Evolutionary conservation across 2,329 filamentous ascomycete genomes (phyloP).

Genomic region (Talaromyces rugulosus): DNA sequence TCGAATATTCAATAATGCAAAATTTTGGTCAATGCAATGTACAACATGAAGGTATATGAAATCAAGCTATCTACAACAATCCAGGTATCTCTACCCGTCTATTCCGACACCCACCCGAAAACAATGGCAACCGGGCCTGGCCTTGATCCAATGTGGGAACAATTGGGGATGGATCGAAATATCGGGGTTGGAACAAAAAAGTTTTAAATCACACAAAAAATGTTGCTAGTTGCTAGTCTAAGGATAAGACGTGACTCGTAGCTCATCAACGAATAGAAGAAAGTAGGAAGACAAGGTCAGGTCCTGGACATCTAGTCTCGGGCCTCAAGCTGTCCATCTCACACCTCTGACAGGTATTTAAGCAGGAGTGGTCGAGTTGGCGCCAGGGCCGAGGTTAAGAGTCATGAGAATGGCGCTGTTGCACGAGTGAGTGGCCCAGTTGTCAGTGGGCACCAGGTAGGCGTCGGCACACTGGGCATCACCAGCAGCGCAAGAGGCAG

Average conservation of each 20-base stretch:
- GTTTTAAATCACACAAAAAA: not conserved
- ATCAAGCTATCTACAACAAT: not conserved
- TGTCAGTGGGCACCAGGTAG: constrained; percentile 37
- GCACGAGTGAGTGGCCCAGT: constrained; percentile 40
- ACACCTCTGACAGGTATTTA: not conserved
- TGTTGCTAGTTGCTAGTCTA: constrained; percentile 4
- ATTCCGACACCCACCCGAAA: not conserved
- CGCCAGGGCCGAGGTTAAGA: constrained; percentile 27
- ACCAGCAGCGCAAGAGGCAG: constrained; percentile 32
- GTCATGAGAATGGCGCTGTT: constrained; percentile 29
- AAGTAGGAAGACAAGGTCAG: not conserved
- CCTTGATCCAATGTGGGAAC: not conserved
- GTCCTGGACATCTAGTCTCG: not conserved
- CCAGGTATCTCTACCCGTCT: not conserved
- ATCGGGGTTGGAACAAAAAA: not conserved
- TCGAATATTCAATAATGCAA: not conserved
- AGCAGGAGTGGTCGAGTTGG: constrained; percentile 1
- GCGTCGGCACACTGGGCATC: constrained; percentile 32
- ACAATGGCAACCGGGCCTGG: constrained; percentile 3
- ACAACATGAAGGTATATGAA: not conserved
- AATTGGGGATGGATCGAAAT: not conserved
- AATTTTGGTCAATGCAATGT: not conserved
- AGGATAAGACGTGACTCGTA: not conserved
- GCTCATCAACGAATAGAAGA: constrained; percentile 1
- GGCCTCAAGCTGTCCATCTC: not conserved